Evolutionary conservation across 2,329 filamentous ascomycete genomes (phyloP).

Genomic region (Taxawa tesnikishii): DNA sequence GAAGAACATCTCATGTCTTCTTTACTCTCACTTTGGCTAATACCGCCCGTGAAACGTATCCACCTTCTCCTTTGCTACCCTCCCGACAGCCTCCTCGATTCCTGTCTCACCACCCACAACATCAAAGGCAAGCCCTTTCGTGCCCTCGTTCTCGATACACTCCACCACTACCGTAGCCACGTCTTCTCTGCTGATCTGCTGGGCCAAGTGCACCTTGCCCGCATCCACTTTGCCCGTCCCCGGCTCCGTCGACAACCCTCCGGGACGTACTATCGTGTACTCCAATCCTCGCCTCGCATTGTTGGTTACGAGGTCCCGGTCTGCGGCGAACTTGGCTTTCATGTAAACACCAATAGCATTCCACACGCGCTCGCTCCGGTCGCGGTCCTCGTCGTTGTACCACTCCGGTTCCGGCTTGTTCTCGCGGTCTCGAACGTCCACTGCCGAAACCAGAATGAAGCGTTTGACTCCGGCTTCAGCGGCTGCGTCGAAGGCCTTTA

Average conservation of each 20-base stretch:
- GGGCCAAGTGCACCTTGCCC: slow-evolving; percentile 27
- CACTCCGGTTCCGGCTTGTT: slow-evolving; percentile 26
- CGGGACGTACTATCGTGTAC: slow-evolving; percentile 35
- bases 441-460: slow-evolving; percentile 54
- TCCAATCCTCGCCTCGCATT: slow-evolving; percentile 26
- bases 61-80: slow-evolving; percentile 23
- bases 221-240: slow-evolving; percentile 29
- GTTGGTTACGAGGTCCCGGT: slow-evolving; percentile 24
- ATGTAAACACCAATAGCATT: slow-evolving; percentile 26
- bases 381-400: slow-evolving; percentile 28
- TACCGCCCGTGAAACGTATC: slow-evolving; percentile 23
- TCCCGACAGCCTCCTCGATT: slow-evolving; percentile 25
- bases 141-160: slow-evolving; percentile 38
- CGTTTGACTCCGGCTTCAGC: slow-evolving; percentile 43
- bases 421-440: slow-evolving; percentile 38
- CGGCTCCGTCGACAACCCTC: slow-evolving; percentile 32
- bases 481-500: slow-evolving; percentile 49
- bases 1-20: too few relatives aligned
- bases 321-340: slow-evolving; percentile 30
- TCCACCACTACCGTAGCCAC: slow-evolving; percentile 48
- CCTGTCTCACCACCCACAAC: slow-evolving; percentile 27
- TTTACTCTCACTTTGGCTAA: too few relatives aligned
- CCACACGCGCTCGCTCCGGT: slow-evolving; percentile 26
- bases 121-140: slow-evolving; percentile 31
- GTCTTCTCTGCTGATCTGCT: slow-evolving; percentile 39